Base-by-base conservation (phyloP, 2,329 filamentous ascomycete genomes). In the Neofusicoccum sp. region DNA sequence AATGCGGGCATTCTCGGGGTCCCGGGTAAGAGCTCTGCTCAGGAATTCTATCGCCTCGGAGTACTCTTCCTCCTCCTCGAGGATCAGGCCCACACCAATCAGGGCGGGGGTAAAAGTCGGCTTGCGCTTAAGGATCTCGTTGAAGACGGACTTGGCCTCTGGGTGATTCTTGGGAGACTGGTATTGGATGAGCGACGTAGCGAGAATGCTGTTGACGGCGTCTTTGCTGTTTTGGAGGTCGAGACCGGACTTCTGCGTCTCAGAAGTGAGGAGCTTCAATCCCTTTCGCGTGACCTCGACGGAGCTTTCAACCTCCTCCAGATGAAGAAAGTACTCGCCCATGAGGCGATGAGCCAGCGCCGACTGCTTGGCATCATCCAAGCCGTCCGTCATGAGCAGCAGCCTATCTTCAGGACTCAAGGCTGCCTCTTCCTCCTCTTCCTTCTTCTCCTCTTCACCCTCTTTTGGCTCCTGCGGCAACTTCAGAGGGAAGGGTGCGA, bases 11-110 rank as follows among this genome's bases (percentile, higher is more conserved):
- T 97, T 96, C 9, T 80, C 79, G 2, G 82, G 78, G 69, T 96
- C 91, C 26, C 89, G 85, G 64, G 86, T 73, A 28, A 96, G 73
- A 1, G 95, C 95, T 64, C 90, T 85, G 40, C 83, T 83, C 11
- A 99, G 78, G 69, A 96, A 97, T 30, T 89, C 84, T 40, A 93
- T 86, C 0, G 96, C 95, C 68, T 91, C 83, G 48, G 84, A 81
- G 68, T 90, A 97, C 64, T 98, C 89, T 68, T 96, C 89, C 65
- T 96, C 92, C 68, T 98, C 95, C 73, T 97, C 92, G 48, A 93
- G 88, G 41, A 99, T 93, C 26, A 98, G 77, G 1, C 95, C 96
- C 34, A 97, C 86, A 0, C 95, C 95, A 47, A 98, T 90, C 63
- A 99, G 79, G 2, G 93, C 93, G 31, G 86, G 79, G 0, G 92